phyloP scores from a whole-genome alignment of 352 stramenopile species.

The Globisporangium barbulae region DNA sequence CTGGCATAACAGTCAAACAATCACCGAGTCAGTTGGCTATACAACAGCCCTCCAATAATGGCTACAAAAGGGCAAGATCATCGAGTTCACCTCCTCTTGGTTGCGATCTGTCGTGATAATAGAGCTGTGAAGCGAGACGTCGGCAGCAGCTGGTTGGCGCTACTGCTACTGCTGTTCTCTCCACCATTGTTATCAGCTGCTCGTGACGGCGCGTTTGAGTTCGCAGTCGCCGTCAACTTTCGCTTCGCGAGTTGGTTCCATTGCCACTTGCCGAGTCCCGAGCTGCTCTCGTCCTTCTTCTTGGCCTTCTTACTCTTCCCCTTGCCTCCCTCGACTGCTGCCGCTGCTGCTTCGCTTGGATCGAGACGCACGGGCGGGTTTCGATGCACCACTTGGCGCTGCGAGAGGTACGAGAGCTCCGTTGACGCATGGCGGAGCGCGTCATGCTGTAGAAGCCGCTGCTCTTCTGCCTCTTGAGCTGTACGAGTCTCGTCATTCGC shows the following conservation, averaged over 20 bases:
- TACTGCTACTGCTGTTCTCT: background rate
- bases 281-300: constrained; percentile 29
- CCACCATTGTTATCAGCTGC: background rate
- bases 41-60: too few species aligned
- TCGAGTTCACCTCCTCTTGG: constrained; percentile 8
- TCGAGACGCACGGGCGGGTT: constrained; percentile 49
- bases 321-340: background rate
- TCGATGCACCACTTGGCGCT: constrained; percentile 74
- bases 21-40: background rate
- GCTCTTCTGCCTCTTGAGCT: constrained; percentile 25
- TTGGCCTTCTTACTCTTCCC: constrained; percentile 32
- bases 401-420: constrained; percentile 72
- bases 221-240: constrained; percentile 9
- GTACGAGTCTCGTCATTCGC: constrained; percentile 19
- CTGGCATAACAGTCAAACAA: background rate
- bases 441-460: constrained; percentile 39
- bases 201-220: background rate
- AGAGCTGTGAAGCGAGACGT: constrained; percentile 27
- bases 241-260: constrained; percentile 61
- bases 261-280: constrained; percentile 58
- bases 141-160: constrained; percentile 4
- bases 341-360: constrained; percentile 9
- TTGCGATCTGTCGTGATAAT: constrained; percentile 26
- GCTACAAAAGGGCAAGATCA: background rate
- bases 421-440: constrained; percentile 57